phyloP scores from a whole-genome alignment of 306 rosid species.

The Delonix regia region DNA sequence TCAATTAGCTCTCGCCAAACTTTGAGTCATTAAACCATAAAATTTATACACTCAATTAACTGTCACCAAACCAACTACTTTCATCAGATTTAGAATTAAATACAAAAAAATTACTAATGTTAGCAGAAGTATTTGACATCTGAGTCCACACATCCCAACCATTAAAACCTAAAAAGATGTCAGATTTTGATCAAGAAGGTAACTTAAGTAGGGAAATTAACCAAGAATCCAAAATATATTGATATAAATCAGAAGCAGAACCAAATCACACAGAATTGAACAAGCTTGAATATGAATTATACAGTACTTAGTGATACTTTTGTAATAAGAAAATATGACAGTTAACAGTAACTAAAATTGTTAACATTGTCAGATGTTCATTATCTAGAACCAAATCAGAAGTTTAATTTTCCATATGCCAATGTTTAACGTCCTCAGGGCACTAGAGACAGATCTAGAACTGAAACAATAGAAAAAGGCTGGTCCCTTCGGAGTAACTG shows the following conservation, averaged over 20 bases:
- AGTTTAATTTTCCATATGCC: background rate
- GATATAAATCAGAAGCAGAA: background rate
- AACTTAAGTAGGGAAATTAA: background rate
- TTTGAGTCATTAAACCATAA: no score
- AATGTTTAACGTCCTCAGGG: background rate
- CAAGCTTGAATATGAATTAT: background rate
- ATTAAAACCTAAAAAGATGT: background rate
- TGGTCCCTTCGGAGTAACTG: background rate
- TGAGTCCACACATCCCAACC: conserved; percentile 3
- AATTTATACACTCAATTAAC: background rate
- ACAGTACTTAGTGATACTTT: background rate
- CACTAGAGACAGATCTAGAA: background rate
- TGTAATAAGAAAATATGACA: background rate
- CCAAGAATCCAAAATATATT: background rate
- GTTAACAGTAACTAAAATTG: background rate
- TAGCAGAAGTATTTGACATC: background rate
- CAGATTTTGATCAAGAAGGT: background rate
- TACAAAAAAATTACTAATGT: no score
- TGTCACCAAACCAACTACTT: background rate
- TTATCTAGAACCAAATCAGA: conserved; percentile 1
- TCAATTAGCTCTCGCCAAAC: no score
- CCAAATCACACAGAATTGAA: background rate
- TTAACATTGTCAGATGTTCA: background rate
- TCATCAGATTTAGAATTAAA: conserved; percentile 16
- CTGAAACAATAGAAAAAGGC: background rate